Evolutionary conservation across 305 asterid genomes (phyloP).

Genomic region (Fraxinus sp.): DNA sequence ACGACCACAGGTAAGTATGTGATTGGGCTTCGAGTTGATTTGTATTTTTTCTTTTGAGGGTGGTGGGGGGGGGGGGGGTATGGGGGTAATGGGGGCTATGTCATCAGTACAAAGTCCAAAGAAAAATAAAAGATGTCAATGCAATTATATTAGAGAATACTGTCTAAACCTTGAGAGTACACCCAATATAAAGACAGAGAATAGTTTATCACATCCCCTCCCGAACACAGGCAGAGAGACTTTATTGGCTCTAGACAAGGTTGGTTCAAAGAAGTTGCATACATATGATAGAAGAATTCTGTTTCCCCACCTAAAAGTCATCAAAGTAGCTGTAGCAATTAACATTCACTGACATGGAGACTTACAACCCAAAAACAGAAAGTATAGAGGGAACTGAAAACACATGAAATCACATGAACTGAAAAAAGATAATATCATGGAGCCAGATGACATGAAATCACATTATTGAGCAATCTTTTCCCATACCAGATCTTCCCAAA

Average conservation of each 20-base stretch:
- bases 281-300: background rate
- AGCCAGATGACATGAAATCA: conserved; percentile 7
- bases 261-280: background rate
- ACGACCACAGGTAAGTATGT: background rate
- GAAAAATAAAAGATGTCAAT: background rate
- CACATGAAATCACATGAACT: background rate
- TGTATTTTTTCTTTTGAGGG: background rate
- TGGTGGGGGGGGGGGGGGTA: too few relatives aligned
- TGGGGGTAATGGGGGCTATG: too few relatives aligned
- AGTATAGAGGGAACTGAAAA: background rate
- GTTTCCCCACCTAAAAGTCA: background rate
- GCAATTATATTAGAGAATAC: background rate
- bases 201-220: background rate
- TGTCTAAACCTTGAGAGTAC: background rate
- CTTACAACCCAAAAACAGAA: background rate
- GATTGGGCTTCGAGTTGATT: background rate
- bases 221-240: background rate
- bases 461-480: background rate
- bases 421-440: background rate
- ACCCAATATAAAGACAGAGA: background rate
- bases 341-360: background rate
- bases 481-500: conserved; percentile 96
- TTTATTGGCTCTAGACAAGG: background rate
- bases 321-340: background rate
- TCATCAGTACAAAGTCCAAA: background rate